Evolutionary conservation across 345 rosid genomes (phyloP).

Genomic region (Noccaea bulbosa): DNA sequence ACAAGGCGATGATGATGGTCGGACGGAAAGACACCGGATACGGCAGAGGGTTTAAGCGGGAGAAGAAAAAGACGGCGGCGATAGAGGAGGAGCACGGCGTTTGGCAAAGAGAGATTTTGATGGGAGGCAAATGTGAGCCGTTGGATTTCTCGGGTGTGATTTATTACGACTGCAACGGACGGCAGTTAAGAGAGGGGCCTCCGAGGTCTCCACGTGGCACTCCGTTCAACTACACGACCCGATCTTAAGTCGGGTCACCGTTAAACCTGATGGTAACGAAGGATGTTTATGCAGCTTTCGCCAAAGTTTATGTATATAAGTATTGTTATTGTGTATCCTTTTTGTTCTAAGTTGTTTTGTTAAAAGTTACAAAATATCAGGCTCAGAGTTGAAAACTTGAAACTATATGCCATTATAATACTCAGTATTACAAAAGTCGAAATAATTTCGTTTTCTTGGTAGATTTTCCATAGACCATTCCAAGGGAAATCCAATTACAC

Average conservation of each 20-base stretch:
- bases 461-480: not conserved
- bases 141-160: constrained; percentile 90
- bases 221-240: constrained; percentile 47
- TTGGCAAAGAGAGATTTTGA: constrained; percentile 85
- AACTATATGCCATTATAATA: no score
- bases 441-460: not conserved
- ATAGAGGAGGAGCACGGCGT: constrained; percentile 50
- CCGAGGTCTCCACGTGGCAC: constrained; percentile 82
- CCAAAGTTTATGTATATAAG: not conserved
- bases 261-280: constrained; percentile 7
- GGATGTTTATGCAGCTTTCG: not conserved
- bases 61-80: constrained; percentile 16
- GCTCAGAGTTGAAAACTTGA: no score
- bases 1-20: constrained; percentile 55
- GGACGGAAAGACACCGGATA: constrained; percentile 39
- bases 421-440: not conserved
- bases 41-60: constrained; percentile 24
- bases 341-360: not conserved
- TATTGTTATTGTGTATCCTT: constrained; percentile 1
- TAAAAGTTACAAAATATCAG: no score
- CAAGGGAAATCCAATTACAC: no score
- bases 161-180: constrained; percentile 73
- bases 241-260: constrained; percentile 24
- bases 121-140: constrained; percentile 97
- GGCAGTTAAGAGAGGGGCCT: constrained; percentile 61